These are phyloP conservation scores for Stipa capillata DNA, from an alignment of 176 grass and related monocot genomes.

Conservation along the genomic window DNA sequence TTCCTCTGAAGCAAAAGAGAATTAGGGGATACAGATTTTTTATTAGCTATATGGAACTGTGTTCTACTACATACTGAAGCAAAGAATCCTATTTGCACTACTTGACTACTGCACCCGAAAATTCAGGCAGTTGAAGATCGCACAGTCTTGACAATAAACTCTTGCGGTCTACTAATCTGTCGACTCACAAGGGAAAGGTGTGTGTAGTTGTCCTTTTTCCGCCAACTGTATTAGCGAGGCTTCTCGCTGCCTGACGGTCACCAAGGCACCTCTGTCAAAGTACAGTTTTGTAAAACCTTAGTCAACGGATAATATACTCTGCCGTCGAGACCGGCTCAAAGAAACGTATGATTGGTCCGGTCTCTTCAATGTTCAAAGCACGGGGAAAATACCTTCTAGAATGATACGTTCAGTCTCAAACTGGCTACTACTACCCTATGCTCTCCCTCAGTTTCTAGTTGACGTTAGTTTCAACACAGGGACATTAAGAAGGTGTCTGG, in stretches of 20 bases:
- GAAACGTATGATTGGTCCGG: background rate
- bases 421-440: background rate
- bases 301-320: background rate
- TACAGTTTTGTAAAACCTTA: background rate
- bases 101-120: background rate
- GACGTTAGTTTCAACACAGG: conserved; percentile 27
- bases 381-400: background rate
- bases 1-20: background rate
- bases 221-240: background rate
- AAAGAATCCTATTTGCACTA: background rate
- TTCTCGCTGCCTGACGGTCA: background rate
- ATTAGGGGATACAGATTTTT: background rate
- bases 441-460: background rate
- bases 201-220: background rate
- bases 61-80: background rate
- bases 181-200: background rate
- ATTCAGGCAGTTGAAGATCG: background rate
- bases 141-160: background rate
- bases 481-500: too few species aligned
- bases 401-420: background rate
- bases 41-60: too few species aligned
- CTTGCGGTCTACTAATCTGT: background rate
- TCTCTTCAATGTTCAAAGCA: background rate
- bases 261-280: background rate
- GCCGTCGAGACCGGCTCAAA: background rate